These are phyloP conservation scores for Rhodotorula taiwanensis DNA, from an alignment of 768 basidiomycete species.

Conservation along the genomic window DNA sequence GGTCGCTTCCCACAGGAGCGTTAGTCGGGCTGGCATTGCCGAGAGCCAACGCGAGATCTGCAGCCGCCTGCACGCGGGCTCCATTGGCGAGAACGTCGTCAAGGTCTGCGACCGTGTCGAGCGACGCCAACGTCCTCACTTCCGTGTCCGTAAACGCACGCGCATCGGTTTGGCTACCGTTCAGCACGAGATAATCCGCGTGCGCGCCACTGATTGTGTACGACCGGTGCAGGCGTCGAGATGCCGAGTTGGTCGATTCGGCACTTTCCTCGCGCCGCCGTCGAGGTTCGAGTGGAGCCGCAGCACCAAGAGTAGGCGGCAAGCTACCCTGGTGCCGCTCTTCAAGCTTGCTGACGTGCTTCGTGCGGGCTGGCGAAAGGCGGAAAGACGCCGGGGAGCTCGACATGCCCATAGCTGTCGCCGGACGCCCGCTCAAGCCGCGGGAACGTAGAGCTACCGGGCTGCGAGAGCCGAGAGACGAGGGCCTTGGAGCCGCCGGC, in stretches of 20 bases:
- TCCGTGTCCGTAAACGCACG: slow-evolving; percentile 22
- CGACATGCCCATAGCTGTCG: too few species aligned
- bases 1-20: neutral
- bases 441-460: too few species aligned
- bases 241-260: neutral
- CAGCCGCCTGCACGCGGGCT: neutral
- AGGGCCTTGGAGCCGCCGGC: too few species aligned
- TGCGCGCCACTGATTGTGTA: slow-evolving; percentile 20
- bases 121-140: slow-evolving; percentile 13
- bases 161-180: neutral
- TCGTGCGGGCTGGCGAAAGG: too few species aligned
- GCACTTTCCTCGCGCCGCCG: neutral
- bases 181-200: neutral
- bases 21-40: neutral
- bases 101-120: neutral
- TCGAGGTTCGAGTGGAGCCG: neutral
- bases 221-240: slow-evolving; percentile 12
- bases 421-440: too few species aligned
- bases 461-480: too few species aligned
- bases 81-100: neutral
- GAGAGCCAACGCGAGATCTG: neutral
- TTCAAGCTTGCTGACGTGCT: too few species aligned
- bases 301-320: neutral
- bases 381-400: too few species aligned
- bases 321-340: slow-evolving; percentile 20